A percentile compares a stretch with the other conserved stretches of the same genome.
phyloP scores from a whole-genome alignment of 2,329 filamentous ascomycete genomes.

The Graphilbum fragrans region DNA sequence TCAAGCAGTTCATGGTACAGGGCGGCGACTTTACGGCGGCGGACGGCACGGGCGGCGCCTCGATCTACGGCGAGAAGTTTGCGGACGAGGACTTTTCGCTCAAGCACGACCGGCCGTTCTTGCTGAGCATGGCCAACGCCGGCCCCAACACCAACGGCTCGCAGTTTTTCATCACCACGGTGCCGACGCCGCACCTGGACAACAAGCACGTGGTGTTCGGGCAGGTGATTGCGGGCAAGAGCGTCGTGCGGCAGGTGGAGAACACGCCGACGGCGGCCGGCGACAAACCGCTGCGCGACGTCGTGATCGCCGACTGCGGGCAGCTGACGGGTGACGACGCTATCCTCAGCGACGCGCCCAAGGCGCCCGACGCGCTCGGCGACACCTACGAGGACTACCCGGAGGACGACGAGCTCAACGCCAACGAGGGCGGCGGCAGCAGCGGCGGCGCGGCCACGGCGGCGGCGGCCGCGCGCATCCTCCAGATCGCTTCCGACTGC shows the following conservation, averaged over 20 bases:
- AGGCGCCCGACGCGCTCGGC: constrained; percentile 65
- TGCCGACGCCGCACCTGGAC: constrained; percentile 88
- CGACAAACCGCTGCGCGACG: constrained; percentile 69
- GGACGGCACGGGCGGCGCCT: constrained; percentile 92
- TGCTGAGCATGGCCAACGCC: constrained; percentile 96
- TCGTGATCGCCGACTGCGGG: constrained; percentile 71
- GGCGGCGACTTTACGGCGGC: constrained; percentile 93
- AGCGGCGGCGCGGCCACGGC: constrained; percentile 48
- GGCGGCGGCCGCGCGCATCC: constrained; percentile 54
- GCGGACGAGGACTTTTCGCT: constrained; percentile 89
- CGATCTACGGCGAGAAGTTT: constrained; percentile 95
- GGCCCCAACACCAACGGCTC: constrained; percentile 91
- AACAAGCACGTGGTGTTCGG: constrained; percentile 94
- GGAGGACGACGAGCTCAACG: constrained; percentile 50
- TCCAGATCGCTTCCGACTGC: constrained; percentile 70
- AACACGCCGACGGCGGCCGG: constrained; percentile 60
- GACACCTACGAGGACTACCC: constrained; percentile 95
- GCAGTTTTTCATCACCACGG: constrained; percentile 96
- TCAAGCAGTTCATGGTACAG: constrained; percentile 98
- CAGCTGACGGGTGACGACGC: constrained; percentile 66
- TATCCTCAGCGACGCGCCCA: constrained; percentile 47
- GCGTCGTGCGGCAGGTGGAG: constrained; percentile 79
- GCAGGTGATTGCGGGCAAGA: constrained; percentile 87
- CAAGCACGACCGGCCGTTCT: constrained; percentile 86
- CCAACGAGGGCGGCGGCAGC: constrained; percentile 22